A percentile compares a stretch with the other conserved stretches of the same genome.
Conservation (phyloP, 306 rosid genomes). For the Cicer bijugum region DNA sequence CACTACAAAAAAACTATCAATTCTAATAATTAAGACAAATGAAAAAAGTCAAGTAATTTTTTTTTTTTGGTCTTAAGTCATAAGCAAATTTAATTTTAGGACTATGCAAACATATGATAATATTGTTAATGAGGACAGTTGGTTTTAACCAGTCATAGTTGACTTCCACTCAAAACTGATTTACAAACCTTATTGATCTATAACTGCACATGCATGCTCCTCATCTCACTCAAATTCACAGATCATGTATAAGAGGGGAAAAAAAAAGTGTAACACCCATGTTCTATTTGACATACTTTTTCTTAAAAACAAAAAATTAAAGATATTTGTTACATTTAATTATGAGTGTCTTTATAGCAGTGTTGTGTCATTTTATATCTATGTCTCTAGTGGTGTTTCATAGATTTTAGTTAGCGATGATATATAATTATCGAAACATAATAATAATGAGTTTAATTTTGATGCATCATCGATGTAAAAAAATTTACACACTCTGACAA, state of each 20-base stretch:
- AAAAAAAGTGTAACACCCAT: not conserved
- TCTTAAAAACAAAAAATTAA: not conserved
- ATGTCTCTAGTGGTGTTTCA: no score
- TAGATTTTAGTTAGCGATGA: not conserved
- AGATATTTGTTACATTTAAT: no score
- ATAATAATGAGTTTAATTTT: no score
- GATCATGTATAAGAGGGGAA: not conserved
- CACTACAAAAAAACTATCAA: no score
- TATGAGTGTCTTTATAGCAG: no score
- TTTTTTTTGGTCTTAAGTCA: not conserved
- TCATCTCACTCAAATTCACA: slow-evolving; percentile 26
- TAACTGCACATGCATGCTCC: slow-evolving; percentile 39
- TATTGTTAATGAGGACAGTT: slow-evolving; percentile 38
- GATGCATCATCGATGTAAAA: no score
- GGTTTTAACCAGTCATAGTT: slow-evolving; percentile 41
- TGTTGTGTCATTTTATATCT: no score
- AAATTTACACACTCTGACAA: no score
- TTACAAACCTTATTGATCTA: slow-evolving; percentile 31
- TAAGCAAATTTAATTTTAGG: slow-evolving; percentile 5
- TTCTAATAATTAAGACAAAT: slow-evolving; percentile 30
- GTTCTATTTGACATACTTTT: slow-evolving; percentile 1
- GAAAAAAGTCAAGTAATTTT: slow-evolving; percentile 19
- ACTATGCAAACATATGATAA: slow-evolving; percentile 38
- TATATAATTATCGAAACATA: no score
- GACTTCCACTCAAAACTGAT: slow-evolving; percentile 34